A percentile compares a stretch with the other conserved stretches of the same genome.
Conservation (phyloP, 768 basidiomycete genomes). For the Russula brevipes region DNA sequence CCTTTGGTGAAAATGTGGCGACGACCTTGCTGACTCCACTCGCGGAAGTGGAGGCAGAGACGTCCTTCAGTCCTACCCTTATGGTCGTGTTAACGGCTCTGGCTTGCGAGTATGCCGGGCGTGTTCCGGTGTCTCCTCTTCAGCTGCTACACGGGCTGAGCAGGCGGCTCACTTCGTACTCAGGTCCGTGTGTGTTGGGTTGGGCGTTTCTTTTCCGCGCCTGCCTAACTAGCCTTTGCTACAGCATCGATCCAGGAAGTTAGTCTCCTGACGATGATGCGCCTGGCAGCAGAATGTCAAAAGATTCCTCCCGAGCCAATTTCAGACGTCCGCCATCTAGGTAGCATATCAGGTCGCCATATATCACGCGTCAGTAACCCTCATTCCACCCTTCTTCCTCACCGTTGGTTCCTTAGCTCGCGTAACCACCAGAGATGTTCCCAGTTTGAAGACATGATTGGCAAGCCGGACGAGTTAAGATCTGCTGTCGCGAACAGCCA, state of each 20-base stretch:
- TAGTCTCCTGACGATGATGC: conserved; percentile 64
- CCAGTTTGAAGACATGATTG: conserved; percentile 52
- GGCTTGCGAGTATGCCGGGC: conserved; percentile 54
- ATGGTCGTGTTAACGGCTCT: conserved; percentile 66
- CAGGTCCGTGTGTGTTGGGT: conserved; percentile 36
- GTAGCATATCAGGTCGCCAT: conserved; percentile 45
- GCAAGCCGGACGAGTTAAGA: conserved; percentile 42
- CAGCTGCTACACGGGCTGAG: conserved; percentile 47
- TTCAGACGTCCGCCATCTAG: conserved; percentile 40
- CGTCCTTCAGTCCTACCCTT: conserved; percentile 47
- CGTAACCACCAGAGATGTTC: conserved; percentile 53
- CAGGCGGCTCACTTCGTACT: conserved; percentile 36
- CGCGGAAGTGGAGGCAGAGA: conserved; percentile 20
- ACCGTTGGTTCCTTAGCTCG: not conserved
- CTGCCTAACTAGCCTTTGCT: not conserved
- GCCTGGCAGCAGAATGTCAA: conserved; percentile 55
- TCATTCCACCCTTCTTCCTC: not conserved
- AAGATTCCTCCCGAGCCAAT: conserved; percentile 45
- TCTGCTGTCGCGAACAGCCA: conserved; percentile 44
- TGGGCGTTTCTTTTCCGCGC: conserved; percentile 12
- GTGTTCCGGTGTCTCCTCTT: conserved; percentile 45
- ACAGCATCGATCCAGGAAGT: conserved; percentile 70
- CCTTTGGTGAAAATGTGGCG: conserved; percentile 36
- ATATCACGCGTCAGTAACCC: conserved; percentile 47
- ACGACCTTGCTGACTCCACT: conserved; percentile 20